phyloP scores from a whole-genome alignment of 1,139 yeast genomes.

The Blastobotrys aristatus region DNA sequence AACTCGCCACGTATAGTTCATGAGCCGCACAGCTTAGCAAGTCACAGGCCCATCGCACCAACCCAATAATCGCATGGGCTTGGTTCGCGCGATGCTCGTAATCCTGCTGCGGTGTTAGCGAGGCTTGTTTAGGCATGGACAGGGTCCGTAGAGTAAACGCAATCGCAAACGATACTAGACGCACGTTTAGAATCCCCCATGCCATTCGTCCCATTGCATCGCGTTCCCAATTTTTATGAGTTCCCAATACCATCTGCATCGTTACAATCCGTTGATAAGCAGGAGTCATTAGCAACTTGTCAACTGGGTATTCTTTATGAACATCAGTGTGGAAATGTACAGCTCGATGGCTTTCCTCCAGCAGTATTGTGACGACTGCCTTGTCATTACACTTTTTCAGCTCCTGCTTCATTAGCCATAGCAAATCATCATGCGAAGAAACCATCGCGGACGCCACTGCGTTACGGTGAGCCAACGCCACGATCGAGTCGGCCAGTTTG shows the following conservation, averaged over 20 bases:
- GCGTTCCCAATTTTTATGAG: constrained; percentile 42
- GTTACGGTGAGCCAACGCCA: constrained; percentile 60
- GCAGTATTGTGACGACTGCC: constrained; percentile 33
- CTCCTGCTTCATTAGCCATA: constrained; percentile 44
- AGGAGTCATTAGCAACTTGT: constrained; percentile 65
- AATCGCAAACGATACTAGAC: constrained; percentile 68
- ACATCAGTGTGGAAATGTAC: constrained; percentile 65
- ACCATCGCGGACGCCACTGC: constrained; percentile 64
- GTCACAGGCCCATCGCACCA: constrained; percentile 76
- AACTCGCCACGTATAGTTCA: constrained; percentile 43
- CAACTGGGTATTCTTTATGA: constrained; percentile 59
- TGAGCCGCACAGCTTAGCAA: constrained; percentile 61
- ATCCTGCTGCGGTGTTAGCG: constrained; percentile 35
- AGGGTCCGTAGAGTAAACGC: constrained; percentile 58
- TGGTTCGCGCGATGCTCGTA: constrained; percentile 53
- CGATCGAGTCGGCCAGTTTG: constrained; percentile 38
- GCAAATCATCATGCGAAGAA: constrained; percentile 60
- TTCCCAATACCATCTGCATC: constrained; percentile 60
- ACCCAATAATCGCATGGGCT: constrained; percentile 59
- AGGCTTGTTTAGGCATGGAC: constrained; percentile 17
- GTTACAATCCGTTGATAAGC: constrained; percentile 63
- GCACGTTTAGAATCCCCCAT: constrained; percentile 60
- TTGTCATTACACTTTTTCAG: constrained; percentile 5
- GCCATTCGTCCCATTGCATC: constrained; percentile 56
- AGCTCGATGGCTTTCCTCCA: constrained; percentile 64